These are phyloP conservation scores for Penicillium daleae DNA, from an alignment of 495 filamentous ascomycete species.

Conservation along the genomic window DNA sequence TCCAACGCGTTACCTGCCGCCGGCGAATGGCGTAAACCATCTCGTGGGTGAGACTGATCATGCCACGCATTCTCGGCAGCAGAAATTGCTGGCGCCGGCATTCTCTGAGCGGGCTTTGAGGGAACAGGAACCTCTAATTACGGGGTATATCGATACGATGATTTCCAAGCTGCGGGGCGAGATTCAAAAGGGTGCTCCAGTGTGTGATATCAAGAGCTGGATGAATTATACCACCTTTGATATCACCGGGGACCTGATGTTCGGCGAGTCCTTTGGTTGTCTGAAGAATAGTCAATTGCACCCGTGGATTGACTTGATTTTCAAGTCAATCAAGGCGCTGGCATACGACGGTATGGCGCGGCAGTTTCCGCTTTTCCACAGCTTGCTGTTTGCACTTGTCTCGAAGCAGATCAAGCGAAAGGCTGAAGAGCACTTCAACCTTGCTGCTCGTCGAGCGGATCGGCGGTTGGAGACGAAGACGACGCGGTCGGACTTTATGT, in stretches of 20 bases:
- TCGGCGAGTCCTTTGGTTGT: constrained; percentile 55
- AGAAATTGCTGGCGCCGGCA: constrained; percentile 46
- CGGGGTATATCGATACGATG: constrained; percentile 42
- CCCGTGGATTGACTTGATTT: constrained; percentile 50
- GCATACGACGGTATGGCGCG: constrained; percentile 26
- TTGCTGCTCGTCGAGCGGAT: constrained; percentile 31
- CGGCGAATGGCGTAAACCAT: constrained; percentile 29
- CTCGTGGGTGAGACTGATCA: constrained; percentile 27
- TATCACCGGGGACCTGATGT: constrained; percentile 51
- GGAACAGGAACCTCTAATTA: constrained; percentile 41
- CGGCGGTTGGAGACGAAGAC: constrained; percentile 23
- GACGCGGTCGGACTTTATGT: constrained; percentile 30
- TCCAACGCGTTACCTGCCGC: constrained; percentile 25
- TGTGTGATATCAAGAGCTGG: constrained; percentile 32
- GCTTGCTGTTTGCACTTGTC: constrained; percentile 17
- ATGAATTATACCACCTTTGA: constrained; percentile 53
- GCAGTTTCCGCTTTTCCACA: constrained; percentile 35
- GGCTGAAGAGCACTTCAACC: constrained; percentile 26
- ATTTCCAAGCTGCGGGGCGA: constrained; percentile 34
- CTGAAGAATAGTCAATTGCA: constrained; percentile 47
- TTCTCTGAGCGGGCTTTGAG: constrained; percentile 53
- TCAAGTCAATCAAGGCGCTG: constrained; percentile 37
- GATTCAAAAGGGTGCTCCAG: constrained; percentile 3
- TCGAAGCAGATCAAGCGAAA: constrained; percentile 20
- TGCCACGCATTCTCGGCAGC: constrained; percentile 37